Base-by-base conservation (phyloP, 306 rosid genomes). In the Quercus berberidifolia region DNA sequence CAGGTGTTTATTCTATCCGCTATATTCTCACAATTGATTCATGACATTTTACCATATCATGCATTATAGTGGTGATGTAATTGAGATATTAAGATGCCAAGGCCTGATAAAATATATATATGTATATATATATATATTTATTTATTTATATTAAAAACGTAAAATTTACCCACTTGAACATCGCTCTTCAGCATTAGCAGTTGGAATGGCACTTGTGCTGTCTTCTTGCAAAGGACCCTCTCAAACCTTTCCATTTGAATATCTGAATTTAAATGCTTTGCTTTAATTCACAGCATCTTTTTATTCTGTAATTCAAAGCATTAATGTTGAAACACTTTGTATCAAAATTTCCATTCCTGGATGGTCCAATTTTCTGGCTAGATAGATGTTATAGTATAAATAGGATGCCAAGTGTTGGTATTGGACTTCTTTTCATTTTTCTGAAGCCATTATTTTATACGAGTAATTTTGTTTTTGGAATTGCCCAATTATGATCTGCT, bases 1-100 rank as follows among this genome's bases (percentile, higher is more conserved):
- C 96, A 95, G 98, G 99, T 95, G 78, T 79, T 73, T 84, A 20
- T 79, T 76, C 83, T 70, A 65, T 76, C 75, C 28, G 23, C 77
- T 51, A 20, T 75, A 59, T 30, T 69, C 17, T 43, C 26, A 49
- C 35, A 28, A 70, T 68, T 68, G 9, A 20, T 65, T 65, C 21
- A 65, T 65, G 43, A 31, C 31, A 38, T 30, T 31, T 23, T 31
- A 17, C 46, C 20, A 17, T 7, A 65, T 68, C 8, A 64, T 68
- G 72, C 20, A 35, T 49, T 9, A n/a, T 7, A 68, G 15, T 35
- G n/a, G 17, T 33, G 72, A 35, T 49, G 11, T 35, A 33, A 35
- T 68, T n/a, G 9, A 18, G 21, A 31, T 13, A 19, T n/a, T 2
- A 3, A 35, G 72, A 68, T 33, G 72, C 72, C 72, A 18, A 68